Evolutionary conservation across 1,139 yeast genomes (phyloP).

Genomic region (Zygosaccharomyces sapae): DNA sequence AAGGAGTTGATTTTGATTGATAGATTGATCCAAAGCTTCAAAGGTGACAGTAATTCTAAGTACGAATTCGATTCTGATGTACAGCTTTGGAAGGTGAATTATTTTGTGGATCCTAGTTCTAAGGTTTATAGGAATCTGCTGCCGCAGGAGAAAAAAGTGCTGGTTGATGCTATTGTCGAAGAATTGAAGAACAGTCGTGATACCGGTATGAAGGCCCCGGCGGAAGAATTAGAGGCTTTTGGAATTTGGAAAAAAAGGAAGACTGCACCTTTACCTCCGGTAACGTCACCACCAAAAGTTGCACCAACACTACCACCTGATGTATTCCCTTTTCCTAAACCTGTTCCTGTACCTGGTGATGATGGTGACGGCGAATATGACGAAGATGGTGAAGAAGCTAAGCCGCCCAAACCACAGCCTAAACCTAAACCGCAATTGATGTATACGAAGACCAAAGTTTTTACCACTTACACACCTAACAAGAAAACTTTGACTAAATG

Average conservation of each 20-base stretch:
- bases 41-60: neutral
- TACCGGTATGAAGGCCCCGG: neutral
- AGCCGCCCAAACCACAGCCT: neutral
- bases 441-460: constrained; percentile 13
- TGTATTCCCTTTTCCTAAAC: neutral
- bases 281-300: neutral
- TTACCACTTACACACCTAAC: constrained; percentile 15
- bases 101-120: constrained; percentile 9
- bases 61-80: constrained; percentile 4
- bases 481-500: constrained; percentile 13
- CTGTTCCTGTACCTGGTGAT: constrained; percentile 9
- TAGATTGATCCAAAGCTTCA: neutral
- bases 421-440: constrained; percentile 5
- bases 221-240: neutral
- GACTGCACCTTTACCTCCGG: neutral
- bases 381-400: neutral
- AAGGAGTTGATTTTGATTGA: neutral
- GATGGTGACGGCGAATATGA: constrained; percentile 8
- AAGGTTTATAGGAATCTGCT: constrained; percentile 14
- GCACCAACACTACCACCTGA: neutral
- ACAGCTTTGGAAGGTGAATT: constrained; percentile 8
- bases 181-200: neutral
- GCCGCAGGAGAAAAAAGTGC: constrained; percentile 13
- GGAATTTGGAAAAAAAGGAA: constrained; percentile 2
- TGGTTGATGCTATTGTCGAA: constrained; percentile 1